These are phyloP conservation scores for Grosmannia serpens DNA, from an alignment of 2,329 filamentous ascomycete genomes.

Conservation along the genomic window DNA sequence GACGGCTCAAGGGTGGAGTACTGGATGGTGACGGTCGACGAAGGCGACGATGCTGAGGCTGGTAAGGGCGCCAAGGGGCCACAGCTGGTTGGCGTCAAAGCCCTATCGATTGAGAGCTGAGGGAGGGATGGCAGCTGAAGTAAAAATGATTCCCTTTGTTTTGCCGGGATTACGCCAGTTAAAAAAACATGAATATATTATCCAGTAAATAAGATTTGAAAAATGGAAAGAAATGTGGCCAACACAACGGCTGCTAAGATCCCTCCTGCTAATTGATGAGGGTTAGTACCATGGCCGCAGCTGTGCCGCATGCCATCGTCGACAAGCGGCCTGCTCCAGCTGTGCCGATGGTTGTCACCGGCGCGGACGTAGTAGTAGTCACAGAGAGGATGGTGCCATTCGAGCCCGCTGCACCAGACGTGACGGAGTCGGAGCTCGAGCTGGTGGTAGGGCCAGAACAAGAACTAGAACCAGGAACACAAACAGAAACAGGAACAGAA, in stretches of 20 bases:
- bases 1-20: constrained; percentile 61
- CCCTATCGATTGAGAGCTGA: constrained; percentile 63
- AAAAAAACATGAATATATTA: too few relatives aligned
- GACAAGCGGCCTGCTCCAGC: not conserved
- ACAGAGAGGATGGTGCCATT: not conserved
- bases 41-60: constrained; percentile 25
- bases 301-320: not conserved
- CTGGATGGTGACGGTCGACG: constrained; percentile 56
- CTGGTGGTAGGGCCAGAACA: not conserved
- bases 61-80: constrained; percentile 27
- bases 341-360: not conserved
- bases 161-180: too few relatives aligned
- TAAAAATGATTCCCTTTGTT: too few relatives aligned
- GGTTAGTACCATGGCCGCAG: not conserved
- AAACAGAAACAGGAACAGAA: too few relatives aligned
- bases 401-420: not conserved
- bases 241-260: not conserved
- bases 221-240: not conserved
- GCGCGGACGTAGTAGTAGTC: not conserved
- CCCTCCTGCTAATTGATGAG: not conserved
- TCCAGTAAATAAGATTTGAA: not conserved
- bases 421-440: not conserved
- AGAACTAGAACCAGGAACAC: too few relatives aligned
- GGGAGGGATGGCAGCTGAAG: not conserved
- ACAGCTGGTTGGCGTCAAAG: constrained; percentile 66